Base-by-base conservation (phyloP, 768 basidiomycete species). In the Hebeloma cylindrosporum region DNA sequence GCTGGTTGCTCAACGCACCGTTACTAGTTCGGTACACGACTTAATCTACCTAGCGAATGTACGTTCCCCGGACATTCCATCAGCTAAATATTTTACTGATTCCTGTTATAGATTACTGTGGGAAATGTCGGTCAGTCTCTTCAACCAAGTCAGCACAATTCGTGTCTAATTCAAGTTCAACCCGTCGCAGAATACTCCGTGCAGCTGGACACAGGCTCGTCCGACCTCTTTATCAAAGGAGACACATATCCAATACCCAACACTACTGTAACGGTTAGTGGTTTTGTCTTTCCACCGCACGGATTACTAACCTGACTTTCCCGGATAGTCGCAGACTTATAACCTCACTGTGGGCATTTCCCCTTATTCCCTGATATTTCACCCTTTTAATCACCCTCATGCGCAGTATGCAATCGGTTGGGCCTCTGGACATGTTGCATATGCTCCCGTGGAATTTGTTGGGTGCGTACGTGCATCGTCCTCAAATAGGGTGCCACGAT, bases 181-280 rank as follows among this genome's bases (percentile, higher is more conserved):
- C 48, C 11, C 20, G 34, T 27, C 35, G 1, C 50, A 91, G 88
- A 72, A 11, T 88, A 84, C 62, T 66, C 75, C 37, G 78, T 90
- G 10, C 90, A 93, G 61, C 68, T 93, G 36, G 90, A 93, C 65
- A 90, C 88, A 1, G 90, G 90, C 49, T 91, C 88, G 7, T 85
- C 79, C 51, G 90, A 93, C 65, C 73, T 93, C 22, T 91, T 88
- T 82, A 73, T 88, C 40, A 67, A 77, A 50, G 74, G 75, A 16
- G 48, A 66, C 23, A 59, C 61, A 2, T 65, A 66, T 27, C 73
- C 80, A 10, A 60, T 82, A 48, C 78, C 82, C 21, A 72, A 71
- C 43, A 58, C 70, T 26, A 65, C 66, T 10, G 59, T 68, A 43
- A 81, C 77, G 21, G 85, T 84, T 47, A 44, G 77, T 64, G n/a